Evolutionary conservation across 2,329 filamentous ascomycete species (phyloP).

Genomic region (Thelonectria discophora): DNA sequence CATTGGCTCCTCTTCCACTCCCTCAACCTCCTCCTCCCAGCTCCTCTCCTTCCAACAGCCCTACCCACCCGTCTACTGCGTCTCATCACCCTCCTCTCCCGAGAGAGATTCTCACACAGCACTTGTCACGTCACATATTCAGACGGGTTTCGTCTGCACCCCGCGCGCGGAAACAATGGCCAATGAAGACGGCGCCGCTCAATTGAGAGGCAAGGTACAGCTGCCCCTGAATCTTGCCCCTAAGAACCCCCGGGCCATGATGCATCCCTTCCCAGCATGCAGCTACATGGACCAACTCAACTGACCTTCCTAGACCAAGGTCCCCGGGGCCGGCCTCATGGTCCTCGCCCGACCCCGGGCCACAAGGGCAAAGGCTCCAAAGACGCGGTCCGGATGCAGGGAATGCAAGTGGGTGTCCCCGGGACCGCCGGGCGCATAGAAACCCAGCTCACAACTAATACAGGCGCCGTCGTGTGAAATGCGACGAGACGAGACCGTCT

Average conservation of each 20-base stretch:
- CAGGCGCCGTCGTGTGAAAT: constrained; percentile 40
- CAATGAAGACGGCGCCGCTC: background rate
- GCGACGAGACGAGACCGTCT: constrained; percentile 34
- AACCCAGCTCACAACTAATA: constrained; percentile 6
- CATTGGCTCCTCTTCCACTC: background rate
- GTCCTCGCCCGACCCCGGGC: constrained; percentile 23
- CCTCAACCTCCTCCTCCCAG: background rate
- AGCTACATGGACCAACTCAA: background rate
- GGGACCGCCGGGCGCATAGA: background rate
- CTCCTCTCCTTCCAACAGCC: too few relatives aligned
- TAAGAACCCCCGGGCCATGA: background rate
- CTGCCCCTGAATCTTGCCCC: too few relatives aligned
- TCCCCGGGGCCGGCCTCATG: constrained; percentile 26
- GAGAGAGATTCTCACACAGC: too few relatives aligned
- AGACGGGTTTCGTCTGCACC: too few relatives aligned
- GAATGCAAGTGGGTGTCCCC: constrained; percentile 35
- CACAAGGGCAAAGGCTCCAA: constrained; percentile 30
- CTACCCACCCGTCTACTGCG: too few relatives aligned
- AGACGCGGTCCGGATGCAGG: constrained; percentile 35
- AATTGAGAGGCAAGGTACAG: constrained; percentile 15
- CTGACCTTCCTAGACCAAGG: constrained; percentile 16
- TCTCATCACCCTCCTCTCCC: background rate
- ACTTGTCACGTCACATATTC: too few relatives aligned
- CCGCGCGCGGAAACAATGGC: constrained; percentile 5
- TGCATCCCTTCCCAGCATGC: background rate